These are phyloP conservation scores for Tulasnella sp. DNA, from an alignment of 768 basidiomycete genomes.

Conservation along the genomic window DNA sequence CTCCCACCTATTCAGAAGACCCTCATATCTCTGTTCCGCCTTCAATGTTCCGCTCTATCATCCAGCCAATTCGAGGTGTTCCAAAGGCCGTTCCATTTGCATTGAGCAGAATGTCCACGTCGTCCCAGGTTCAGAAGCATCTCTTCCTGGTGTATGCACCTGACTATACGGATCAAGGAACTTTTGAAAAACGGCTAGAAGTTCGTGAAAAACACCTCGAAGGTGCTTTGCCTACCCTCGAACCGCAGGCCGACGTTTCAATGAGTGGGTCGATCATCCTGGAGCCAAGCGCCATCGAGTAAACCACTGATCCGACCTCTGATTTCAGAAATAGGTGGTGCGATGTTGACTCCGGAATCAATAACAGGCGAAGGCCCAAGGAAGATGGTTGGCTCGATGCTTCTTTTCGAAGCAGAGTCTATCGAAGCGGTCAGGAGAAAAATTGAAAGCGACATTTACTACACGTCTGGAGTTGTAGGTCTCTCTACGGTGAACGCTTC, in stretches of 20 bases:
- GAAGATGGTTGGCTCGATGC: conserved; percentile 58
- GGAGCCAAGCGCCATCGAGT: too few relatives aligned
- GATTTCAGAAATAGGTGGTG: conserved; percentile 53
- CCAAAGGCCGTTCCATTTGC: not conserved
- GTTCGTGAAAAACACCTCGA: conserved; percentile 54
- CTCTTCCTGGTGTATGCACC: conserved; percentile 61
- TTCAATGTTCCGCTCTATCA: not conserved
- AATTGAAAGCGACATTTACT: conserved; percentile 46
- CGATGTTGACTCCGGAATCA: conserved; percentile 52
- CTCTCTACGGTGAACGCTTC: not conserved
- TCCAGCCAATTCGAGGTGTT: not conserved
- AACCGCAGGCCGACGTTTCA: conserved; percentile 21
- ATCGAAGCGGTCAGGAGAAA: conserved; percentile 45
- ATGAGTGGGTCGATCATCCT: conserved; percentile 23
- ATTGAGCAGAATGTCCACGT: not conserved
- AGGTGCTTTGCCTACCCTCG: conserved; percentile 37
- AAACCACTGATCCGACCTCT: not conserved
- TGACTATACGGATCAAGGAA: conserved; percentile 57
- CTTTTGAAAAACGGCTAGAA: conserved; percentile 52
- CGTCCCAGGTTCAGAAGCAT: conserved; percentile 7
- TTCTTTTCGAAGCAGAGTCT: conserved; percentile 53
- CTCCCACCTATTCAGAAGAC: too few relatives aligned
- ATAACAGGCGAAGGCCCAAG: conserved; percentile 44
- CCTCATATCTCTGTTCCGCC: not conserved
- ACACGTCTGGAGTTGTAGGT: conserved; percentile 44